A percentile compares a stretch with the other conserved stretches of the same genome.
phyloP scores from a whole-genome alignment of 2,329 filamentous ascomycete genomes.

The Colletotrichum lupini region DNA sequence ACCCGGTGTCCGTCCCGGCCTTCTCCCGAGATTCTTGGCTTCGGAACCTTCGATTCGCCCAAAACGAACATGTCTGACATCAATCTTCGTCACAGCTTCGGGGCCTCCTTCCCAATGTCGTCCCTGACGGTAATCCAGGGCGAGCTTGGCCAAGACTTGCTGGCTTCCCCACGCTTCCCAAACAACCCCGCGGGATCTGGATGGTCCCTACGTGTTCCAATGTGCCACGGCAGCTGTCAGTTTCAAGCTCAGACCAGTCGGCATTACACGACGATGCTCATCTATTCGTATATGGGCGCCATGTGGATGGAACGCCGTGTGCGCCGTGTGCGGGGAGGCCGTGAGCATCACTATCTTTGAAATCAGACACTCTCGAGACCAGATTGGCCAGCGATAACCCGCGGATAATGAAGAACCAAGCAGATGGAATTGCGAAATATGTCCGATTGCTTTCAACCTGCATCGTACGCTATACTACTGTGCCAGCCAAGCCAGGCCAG shows the following conservation, averaged over 20 bases:
- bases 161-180: neutral
- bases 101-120: slow-evolving; percentile 9
- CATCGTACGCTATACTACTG: neutral
- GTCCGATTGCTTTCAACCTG: slow-evolving; percentile 16
- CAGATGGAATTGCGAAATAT: slow-evolving; percentile 27
- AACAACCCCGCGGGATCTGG: neutral
- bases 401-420: neutral
- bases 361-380: neutral
- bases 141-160: neutral
- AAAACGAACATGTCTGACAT: slow-evolving; percentile 15
- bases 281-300: neutral
- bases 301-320: neutral
- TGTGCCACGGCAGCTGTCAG: slow-evolving; percentile 3
- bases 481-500: neutral
- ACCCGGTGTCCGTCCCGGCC: neutral
- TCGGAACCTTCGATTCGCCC: neutral
- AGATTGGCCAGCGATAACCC: neutral
- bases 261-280: neutral
- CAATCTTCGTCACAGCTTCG: slow-evolving; percentile 14
- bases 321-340: slow-evolving; percentile 7
- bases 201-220: neutral
- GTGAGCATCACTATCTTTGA: neutral
- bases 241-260: slow-evolving; percentile 7
- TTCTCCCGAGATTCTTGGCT: slow-evolving; percentile 7
- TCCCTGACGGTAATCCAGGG: neutral